phyloP scores from a whole-genome alignment of 2,329 filamentous ascomycete genomes.

The Penicillium sp. region DNA sequence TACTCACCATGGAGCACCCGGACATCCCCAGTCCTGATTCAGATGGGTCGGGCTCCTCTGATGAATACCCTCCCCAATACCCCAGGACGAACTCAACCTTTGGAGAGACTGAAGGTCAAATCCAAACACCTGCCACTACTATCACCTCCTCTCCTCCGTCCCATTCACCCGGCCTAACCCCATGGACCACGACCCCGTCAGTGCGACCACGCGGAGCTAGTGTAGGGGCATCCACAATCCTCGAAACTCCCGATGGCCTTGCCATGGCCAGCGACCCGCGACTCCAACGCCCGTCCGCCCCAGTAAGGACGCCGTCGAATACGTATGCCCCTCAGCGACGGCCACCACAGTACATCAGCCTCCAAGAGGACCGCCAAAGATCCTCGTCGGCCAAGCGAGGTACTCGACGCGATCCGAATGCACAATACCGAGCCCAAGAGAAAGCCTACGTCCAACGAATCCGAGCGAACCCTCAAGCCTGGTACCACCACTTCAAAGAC shows the following conservation, averaged over 20 bases:
- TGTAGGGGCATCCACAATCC: conserved; percentile 43
- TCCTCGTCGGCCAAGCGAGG: conserved; percentile 59
- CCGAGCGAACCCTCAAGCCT: conserved; percentile 76
- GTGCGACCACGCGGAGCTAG: conserved; percentile 48
- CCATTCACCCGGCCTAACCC: conserved; percentile 29
- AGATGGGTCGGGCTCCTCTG: conserved; percentile 45
- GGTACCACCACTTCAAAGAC: conserved; percentile 63
- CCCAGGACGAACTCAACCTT: conserved; percentile 35
- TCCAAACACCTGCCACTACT: conserved; percentile 33
- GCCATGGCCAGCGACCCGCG: conserved; percentile 43
- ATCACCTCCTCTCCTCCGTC: conserved; percentile 37
- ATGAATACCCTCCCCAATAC: conserved; percentile 42
- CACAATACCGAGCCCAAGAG: conserved; percentile 80
- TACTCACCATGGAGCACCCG: conserved; percentile 45
- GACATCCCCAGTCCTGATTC: conserved; percentile 44
- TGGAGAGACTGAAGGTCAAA: conserved; percentile 31
- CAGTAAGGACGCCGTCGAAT: conserved; percentile 73
- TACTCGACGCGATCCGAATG: conserved; percentile 65
- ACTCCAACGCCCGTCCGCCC: conserved; percentile 67
- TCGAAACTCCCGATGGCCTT: conserved; percentile 41
- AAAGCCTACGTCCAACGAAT: conserved; percentile 93
- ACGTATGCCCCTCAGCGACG: conserved; percentile 71
- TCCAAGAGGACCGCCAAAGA: conserved; percentile 54
- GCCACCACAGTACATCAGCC: conserved; percentile 53
- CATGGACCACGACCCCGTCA: conserved; percentile 40